phyloP scores from a whole-genome alignment of 192 early-diverging fungal genomes.

The Endogone sp. region DNA sequence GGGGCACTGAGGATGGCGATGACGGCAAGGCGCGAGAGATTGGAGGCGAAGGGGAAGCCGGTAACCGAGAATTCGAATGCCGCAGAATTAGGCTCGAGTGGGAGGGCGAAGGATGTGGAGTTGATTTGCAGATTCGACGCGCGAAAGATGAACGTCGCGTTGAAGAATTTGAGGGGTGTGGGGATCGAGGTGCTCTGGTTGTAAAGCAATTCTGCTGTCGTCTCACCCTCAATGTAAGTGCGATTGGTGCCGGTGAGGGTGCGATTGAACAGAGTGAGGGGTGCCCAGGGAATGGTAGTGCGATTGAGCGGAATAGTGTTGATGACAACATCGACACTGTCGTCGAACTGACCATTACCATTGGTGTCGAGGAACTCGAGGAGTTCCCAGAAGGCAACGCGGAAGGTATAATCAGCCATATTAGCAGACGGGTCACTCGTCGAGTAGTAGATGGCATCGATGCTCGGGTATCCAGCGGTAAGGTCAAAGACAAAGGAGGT shows the following conservation, averaged over 20 bases:
- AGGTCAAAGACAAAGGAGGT: slow-evolving; percentile 14
- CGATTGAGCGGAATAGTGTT: slow-evolving; percentile 67
- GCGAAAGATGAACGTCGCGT: background rate
- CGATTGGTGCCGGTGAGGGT: slow-evolving; percentile 22
- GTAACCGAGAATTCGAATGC: slow-evolving; percentile 25
- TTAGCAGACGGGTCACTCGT: slow-evolving; percentile 17
- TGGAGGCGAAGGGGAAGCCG: slow-evolving; percentile 3
- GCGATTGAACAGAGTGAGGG: slow-evolving; percentile 47
- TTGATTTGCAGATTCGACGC: slow-evolving; percentile 28
- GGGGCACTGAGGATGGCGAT: slow-evolving; percentile 19
- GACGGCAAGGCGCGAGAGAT: slow-evolving; percentile 9
- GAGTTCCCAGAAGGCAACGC: slow-evolving; percentile 20
- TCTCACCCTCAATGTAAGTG: slow-evolving; percentile 28
- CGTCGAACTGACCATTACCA: slow-evolving; percentile 17
- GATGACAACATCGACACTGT: slow-evolving; percentile 38
- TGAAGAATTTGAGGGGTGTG: background rate
- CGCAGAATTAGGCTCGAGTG: slow-evolving; percentile 21
- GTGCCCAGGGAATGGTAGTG: slow-evolving; percentile 72
- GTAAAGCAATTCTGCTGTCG: slow-evolving; percentile 4
- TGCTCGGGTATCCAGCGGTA: slow-evolving; percentile 10
- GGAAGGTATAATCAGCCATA: slow-evolving; percentile 29
- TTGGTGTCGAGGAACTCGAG: slow-evolving; percentile 29
- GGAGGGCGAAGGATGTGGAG: slow-evolving; percentile 16
- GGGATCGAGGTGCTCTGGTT: background rate
- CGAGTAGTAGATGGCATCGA: slow-evolving; percentile 20